Base-by-base conservation (phyloP, 768 basidiomycete species). In the Boletus sp. region DNA sequence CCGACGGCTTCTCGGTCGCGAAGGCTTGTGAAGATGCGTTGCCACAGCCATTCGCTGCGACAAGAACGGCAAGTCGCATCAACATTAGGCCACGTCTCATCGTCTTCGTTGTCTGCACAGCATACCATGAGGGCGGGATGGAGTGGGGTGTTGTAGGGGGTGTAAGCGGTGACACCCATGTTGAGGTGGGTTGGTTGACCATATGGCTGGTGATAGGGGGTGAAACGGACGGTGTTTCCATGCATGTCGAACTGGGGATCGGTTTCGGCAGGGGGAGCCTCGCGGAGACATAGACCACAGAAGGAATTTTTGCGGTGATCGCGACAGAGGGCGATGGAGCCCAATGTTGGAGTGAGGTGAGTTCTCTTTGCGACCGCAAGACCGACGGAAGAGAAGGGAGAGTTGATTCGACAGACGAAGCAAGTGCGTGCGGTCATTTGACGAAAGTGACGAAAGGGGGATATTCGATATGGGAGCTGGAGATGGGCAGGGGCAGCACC, bases 41-140 rank as follows among this genome's bases (percentile, higher is more conserved):
- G 76, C 83, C 83, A 86, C 4, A 91, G 72, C 75, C 79, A 81
- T 66, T 90, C 87, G 3, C 65, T 66, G 34, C 88, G 79, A 66
- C 89, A 91, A 43, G 70, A 71, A 38, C 82, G 77, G 66, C 88
- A 91, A 8, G 88, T 90, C 2, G 85, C 75, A 30, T 83, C 81
- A 11, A 86, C 77, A 7, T 75, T 75, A 0, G 84, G 82, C 79
- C 84, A 90, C 0, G 80, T 78, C 13, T 84, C 81, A 17, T 83
- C 79, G 67, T 90, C 88, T 56, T 88, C 88, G 63, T 89, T 90
- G 62, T 87, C 87, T 5, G 79, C 70, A 55, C 82, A 80, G 30
- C 75, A 79, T 11, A 83, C 75, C 57, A 72, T 70, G 38, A 67
- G 54, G 6, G 67, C 60, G 27, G 69, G 68, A 33, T 67, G 64